Conservation (phyloP, 2,329 filamentous ascomycete genomes). For the Rachicladosporium sp. region DNA sequence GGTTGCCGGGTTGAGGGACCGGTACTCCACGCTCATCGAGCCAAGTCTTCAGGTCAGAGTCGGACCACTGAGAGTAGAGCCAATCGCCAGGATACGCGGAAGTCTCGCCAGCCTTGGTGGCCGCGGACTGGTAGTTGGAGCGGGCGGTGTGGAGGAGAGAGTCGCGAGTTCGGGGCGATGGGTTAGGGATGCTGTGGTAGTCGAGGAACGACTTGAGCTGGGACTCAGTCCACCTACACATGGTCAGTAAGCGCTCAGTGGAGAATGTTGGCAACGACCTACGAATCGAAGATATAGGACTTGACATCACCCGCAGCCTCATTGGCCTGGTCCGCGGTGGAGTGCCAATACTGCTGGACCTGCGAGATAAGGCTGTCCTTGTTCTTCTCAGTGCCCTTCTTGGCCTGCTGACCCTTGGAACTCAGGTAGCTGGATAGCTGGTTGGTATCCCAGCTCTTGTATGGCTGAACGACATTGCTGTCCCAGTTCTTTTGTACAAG, state of each 20-base stretch:
- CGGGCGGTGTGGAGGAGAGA: slow-evolving; percentile 65
- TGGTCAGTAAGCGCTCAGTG: slow-evolving; percentile 24
- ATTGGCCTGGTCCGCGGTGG: slow-evolving; percentile 65
- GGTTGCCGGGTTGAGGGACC: slow-evolving; percentile 68
- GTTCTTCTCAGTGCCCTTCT: slow-evolving; percentile 53
- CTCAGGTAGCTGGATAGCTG: slow-evolving; percentile 58
- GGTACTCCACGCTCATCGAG: slow-evolving; percentile 79
- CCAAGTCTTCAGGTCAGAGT: slow-evolving; percentile 89
- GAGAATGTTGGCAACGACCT: slow-evolving; percentile 17
- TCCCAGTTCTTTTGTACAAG: slow-evolving; percentile 90
- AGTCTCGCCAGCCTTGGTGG: slow-evolving; percentile 65
- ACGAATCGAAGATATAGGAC: slow-evolving; percentile 86
- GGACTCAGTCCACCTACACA: slow-evolving; percentile 71
- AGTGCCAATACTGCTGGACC: slow-evolving; percentile 63
- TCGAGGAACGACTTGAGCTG: slow-evolving; percentile 89
- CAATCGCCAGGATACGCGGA: slow-evolving; percentile 85
- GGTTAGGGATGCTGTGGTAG: slow-evolving; percentile 72
- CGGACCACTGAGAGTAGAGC: slow-evolving; percentile 83
- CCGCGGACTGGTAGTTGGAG: slow-evolving; percentile 65
- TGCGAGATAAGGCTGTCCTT: slow-evolving; percentile 56
- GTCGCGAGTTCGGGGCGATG: slow-evolving; percentile 78
- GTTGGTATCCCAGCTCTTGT: slow-evolving; percentile 61
- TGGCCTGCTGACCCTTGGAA: slow-evolving; percentile 57
- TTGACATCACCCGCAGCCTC: slow-evolving; percentile 60
- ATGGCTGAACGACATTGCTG: slow-evolving; percentile 58